Base-by-base conservation (phyloP, 768 basidiomycete species). In the Clitopilus passeckerianus region DNA sequence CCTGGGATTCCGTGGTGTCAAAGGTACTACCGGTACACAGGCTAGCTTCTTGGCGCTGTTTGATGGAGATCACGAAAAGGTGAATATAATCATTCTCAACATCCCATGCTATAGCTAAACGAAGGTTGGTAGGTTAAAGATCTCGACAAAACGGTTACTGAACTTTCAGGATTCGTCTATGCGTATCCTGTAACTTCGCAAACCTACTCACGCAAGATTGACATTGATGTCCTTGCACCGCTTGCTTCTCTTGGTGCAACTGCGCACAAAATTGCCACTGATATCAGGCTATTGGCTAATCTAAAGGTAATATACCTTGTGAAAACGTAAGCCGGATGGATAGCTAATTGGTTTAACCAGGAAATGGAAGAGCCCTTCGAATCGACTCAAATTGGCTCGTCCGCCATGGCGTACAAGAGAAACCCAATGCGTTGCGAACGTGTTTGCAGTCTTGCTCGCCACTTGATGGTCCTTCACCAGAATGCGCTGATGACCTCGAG, bases 351-450 rank as follows among this genome's bases (percentile, higher is more conserved):
- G 27, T 30, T 3, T 7, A 30, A 2, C 18, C 46, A 91, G 87
- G 97, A 98, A 86, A 82, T 99, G 50, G 97, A 99, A 75, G 97
- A 99, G 71, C 97, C 97, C 0, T 98, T 98, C 73, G 96, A 99
- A 74, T 91, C 94, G 56, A 96, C 96, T 18, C 97, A 99, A 76
- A 99, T 98, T 64, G 97, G 97, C 6, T 91, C 90, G 9, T 93
- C 90, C 0, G 95, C 95, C 0, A 98, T 98, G 96, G 96, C 96
- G 8, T 98, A 98, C 85, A 98, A 98, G 77, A 86, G 96, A 58
- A 98, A 99, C 74, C 97, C 97, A 6, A 99, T 99, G 97, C 92
- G 97, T 59, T 95, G 87, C 59, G 97, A 99, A 75, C 90, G 97
- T 41, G 90, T 97, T 50, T 99, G 97, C 82, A 94, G 91, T 67